Percentiles rank a stretch among this genome's conserved stretches.
phyloP scores from a whole-genome alignment of 805 yeast species.

The Saccharomycodes ludwigii region DNA sequence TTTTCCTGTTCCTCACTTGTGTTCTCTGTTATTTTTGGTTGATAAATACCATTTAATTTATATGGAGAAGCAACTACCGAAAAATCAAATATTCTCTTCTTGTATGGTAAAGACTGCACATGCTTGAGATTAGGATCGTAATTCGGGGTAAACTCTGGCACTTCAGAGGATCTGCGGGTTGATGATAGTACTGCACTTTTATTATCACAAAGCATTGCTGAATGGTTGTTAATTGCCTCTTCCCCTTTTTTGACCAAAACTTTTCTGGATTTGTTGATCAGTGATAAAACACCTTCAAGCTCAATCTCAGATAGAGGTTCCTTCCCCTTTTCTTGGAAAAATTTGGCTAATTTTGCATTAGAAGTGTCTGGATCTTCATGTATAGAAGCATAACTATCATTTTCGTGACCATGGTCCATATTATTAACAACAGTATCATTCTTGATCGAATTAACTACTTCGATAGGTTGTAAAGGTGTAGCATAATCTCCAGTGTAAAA shows the following conservation, averaged over 20 bases:
- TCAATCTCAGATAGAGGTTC: conserved; percentile 63
- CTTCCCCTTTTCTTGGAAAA: conserved; percentile 65
- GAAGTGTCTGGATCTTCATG: conserved; percentile 26
- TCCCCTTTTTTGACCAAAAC: conserved; percentile 5
- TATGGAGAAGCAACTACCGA: conserved; percentile 28
- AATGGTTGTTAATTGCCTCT: conserved; percentile 3
- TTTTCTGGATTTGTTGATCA: conserved; percentile 28
- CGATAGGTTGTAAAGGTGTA: no score
- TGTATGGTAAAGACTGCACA: conserved; percentile 14
- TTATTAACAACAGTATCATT: no score
- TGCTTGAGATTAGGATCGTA: conserved; percentile 16
- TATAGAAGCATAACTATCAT: conserved; percentile 6
- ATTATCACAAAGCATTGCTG: conserved; percentile 2
- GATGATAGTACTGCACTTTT: conserved; percentile 2
- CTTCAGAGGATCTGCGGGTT: conserved; percentile 11
- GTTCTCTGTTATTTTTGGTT: conserved; percentile 1
- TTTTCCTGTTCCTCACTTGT: conserved; percentile 3
- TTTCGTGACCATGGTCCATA: conserved; percentile 2
- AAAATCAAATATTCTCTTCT: conserved; percentile 26
- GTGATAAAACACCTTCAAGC: conserved; percentile 66
- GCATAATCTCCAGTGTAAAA: background rate
- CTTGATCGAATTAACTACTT: no score
- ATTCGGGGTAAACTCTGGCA: conserved; percentile 26
- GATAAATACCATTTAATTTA: conserved; percentile 13
- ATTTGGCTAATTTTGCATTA: conserved; percentile 51